Base-by-base conservation (phyloP, 2,329 filamentous ascomycete genomes). In the Xylariales sp. region DNA sequence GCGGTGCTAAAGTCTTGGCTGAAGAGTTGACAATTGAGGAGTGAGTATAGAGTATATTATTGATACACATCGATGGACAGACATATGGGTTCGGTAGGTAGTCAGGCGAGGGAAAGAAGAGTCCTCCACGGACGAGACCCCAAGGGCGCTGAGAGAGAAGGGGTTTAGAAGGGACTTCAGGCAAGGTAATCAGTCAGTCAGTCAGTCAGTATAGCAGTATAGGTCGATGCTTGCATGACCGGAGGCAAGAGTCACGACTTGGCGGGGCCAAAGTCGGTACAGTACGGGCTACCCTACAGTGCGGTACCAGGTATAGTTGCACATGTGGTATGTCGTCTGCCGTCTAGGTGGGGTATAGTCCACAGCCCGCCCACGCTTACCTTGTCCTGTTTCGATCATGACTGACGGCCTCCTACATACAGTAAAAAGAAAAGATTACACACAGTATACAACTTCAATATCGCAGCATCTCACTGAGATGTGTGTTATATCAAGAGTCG, bases 61-160 rank as follows among this genome's bases (percentile, higher is more conserved):
- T 65, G 60, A 56, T 50, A 46, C 54, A 53, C 45, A 32, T 23
- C 23, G 49, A 53, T 28, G 52, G 69, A 10, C 2, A 39, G 69
- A 10, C 2, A 39, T 23, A 23, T 23, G 23, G 23, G 62, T 71
- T n/a, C 12, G 34, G 14, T 23, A 34, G 7, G 28, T 49, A 3
- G 32, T 41, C 10, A 41, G 12, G 9, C 1, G 45, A 41, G 54
- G 48, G 53, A 64, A 14, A 70, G 72, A 76, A 71, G 73, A 76
- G 73, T 74, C 73, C 76, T 74, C 70, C 54, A 62, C 71, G 73
- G 74, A 75, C 73, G 74, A 14, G 71, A 76, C 75, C 77, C 78
- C 75, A 70, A 69, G 73, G 68, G 67, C 58, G 68, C 69, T 73
- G 66, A 60, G 67, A 41, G 36, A 39, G 36, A 36, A 9, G 49